Evolutionary conservation across 257 asterid species (phyloP).

Genomic region (Perilla frutescens): DNA sequence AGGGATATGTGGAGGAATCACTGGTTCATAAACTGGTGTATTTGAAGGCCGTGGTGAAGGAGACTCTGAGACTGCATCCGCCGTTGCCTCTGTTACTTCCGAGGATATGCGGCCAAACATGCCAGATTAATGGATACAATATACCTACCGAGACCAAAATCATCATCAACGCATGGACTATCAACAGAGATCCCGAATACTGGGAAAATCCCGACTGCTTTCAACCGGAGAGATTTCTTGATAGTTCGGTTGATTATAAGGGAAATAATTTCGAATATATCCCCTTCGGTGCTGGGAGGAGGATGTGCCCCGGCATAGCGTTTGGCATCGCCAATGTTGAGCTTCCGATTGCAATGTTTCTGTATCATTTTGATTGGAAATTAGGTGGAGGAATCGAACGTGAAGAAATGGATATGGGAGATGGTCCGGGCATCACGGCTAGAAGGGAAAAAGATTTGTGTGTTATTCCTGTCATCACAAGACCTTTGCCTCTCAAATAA

Average conservation of each 20-base stretch:
- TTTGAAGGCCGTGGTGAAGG: conserved; percentile 33
- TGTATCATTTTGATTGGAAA: conserved; percentile 41
- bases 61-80: conserved; percentile 38
- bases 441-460: background rate
- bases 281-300: conserved; percentile 40
- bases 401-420: conserved; percentile 34
- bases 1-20: conserved; percentile 35
- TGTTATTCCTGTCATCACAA: background rate
- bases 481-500: conserved; percentile 6
- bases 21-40: conserved; percentile 24
- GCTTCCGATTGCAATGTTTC: conserved; percentile 30
- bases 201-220: conserved; percentile 34
- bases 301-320: conserved; percentile 37
- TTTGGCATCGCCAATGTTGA: conserved; percentile 35
- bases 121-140: conserved; percentile 32
- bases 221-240: conserved; percentile 39
- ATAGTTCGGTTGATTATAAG: conserved; percentile 23
- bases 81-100: conserved; percentile 38
- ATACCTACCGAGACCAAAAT: conserved; percentile 12
- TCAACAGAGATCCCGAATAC: conserved; percentile 34
- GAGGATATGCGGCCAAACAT: conserved; percentile 13
- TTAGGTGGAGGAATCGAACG: conserved; percentile 13
- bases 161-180: conserved; percentile 35
- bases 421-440: conserved; percentile 8
- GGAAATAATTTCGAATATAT: conserved; percentile 23